Conservation (phyloP, 805 yeast species). For the Brettanomyces nanus region DNA sequence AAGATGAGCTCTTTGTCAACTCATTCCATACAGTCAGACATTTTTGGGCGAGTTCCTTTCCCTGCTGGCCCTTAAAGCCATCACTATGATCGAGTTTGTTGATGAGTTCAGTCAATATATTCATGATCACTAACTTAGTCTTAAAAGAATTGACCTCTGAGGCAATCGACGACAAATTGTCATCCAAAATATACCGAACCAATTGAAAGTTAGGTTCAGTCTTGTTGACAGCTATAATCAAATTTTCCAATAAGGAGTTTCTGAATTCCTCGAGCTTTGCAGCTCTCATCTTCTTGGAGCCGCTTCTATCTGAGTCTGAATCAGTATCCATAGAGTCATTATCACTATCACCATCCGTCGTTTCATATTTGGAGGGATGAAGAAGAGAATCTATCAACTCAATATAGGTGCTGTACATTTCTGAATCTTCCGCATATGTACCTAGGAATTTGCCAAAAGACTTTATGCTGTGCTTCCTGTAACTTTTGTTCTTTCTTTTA, state of each 20-base stretch:
- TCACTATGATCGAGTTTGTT: conserved; percentile 6
- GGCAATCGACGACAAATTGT: not conserved
- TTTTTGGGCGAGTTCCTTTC: not conserved
- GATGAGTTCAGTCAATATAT: conserved; percentile 10
- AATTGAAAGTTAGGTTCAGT: conserved; percentile 4
- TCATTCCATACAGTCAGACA: conserved; percentile 7
- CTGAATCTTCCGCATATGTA: conserved; percentile 19
- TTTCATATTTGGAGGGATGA: conserved; percentile 17
- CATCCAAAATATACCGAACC: conserved; percentile 4
- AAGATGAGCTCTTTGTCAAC: conserved; percentile 10
- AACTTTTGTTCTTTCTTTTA: conserved; percentile 54
- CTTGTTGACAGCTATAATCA: conserved; percentile 4
- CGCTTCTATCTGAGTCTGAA: conserved; percentile 1
- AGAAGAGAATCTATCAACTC: conserved; percentile 20
- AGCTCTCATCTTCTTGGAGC: conserved; percentile 2
- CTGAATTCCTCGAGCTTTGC: conserved; percentile 5
- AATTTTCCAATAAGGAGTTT: conserved; percentile 6
- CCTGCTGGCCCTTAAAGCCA: not conserved
- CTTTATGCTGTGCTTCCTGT: conserved; percentile 49
- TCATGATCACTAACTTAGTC: conserved; percentile 23
- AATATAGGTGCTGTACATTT: conserved; percentile 31
- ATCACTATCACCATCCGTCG: conserved; percentile 18
- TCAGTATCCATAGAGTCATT: conserved; percentile 20
- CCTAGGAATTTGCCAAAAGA: conserved; percentile 41
- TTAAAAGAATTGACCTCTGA: conserved; percentile 5